Evolutionary conservation across 768 basidiomycete genomes (phyloP).

Genomic region (Pleurotus citrinopileatus): DNA sequence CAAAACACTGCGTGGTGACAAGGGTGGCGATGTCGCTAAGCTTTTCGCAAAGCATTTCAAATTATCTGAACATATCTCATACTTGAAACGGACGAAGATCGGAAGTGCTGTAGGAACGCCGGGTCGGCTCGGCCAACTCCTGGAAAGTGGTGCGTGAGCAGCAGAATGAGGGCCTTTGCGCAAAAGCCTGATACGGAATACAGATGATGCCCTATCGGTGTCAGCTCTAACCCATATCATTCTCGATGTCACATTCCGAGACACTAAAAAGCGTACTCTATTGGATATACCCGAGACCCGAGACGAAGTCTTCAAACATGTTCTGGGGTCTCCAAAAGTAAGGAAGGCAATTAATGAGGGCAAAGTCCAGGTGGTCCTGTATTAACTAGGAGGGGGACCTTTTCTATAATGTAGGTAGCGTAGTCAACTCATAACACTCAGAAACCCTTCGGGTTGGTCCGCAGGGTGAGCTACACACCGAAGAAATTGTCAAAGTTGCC

Average conservation of each 20-base stretch:
- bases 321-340: conserved; percentile 63
- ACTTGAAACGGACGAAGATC: conserved; percentile 83
- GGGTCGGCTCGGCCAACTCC: conserved; percentile 83
- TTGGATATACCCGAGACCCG: conserved; percentile 84
- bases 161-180: background rate
- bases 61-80: conserved; percentile 79
- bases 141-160: conserved; percentile 47
- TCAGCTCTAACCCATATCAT: conserved; percentile 83
- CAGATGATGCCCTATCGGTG: conserved; percentile 64
- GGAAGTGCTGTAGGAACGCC: conserved; percentile 92
- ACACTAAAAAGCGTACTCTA: conserved; percentile 72
- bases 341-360: conserved; percentile 64
- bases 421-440: conserved; percentile 32
- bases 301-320: conserved; percentile 74
- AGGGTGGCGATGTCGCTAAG: conserved; percentile 90
- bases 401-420: conserved; percentile 10
- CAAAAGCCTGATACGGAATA: background rate
- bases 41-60: conserved; percentile 96
- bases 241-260: conserved; percentile 70
- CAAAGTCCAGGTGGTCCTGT: conserved; percentile 78
- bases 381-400: conserved; percentile 37
- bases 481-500: conserved; percentile 1
- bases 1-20: conserved; percentile 69
- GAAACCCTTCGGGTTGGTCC: conserved; percentile 92
- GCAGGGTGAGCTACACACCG: conserved; percentile 63